Evolutionary conservation across 768 basidiomycete species (phyloP).

Genomic region (Lactarius hengduanensis): DNA sequence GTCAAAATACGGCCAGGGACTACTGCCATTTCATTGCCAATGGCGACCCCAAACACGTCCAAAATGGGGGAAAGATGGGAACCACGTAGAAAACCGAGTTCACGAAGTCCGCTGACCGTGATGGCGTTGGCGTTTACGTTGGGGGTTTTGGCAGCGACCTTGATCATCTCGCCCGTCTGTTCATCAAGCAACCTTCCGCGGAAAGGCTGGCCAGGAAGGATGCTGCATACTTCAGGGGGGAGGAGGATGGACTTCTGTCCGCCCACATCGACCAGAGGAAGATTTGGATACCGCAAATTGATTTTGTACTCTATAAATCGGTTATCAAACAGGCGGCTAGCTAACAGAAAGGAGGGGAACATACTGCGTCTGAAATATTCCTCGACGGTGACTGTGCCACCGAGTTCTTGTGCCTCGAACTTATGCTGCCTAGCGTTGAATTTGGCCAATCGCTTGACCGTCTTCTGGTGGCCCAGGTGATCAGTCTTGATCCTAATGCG

Average conservation of each 20-base stretch:
- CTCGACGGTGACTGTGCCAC: slow-evolving; percentile 44
- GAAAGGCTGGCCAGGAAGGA: slow-evolving; percentile 43
- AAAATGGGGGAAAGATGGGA: slow-evolving; percentile 37
- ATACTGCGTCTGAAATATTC: slow-evolving; percentile 48
- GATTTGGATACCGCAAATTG: slow-evolving; percentile 37
- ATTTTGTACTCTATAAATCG: slow-evolving; percentile 43
- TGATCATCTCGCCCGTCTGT: slow-evolving; percentile 54
- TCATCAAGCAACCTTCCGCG: slow-evolving; percentile 54
- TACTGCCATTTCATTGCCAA: slow-evolving; percentile 52
- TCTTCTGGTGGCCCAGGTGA: slow-evolving; percentile 76
- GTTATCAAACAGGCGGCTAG: slow-evolving; percentile 3
- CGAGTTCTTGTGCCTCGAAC: slow-evolving; percentile 43
- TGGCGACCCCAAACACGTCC: slow-evolving; percentile 44
- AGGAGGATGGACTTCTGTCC: slow-evolving; percentile 43
- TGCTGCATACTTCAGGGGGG: slow-evolving; percentile 50
- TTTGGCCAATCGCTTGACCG: slow-evolving; percentile 55
- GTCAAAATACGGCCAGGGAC: slow-evolving; percentile 54
- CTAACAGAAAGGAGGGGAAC: slow-evolving; percentile 20
- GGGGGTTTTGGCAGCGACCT: slow-evolving; percentile 47
- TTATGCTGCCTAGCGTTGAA: slow-evolving; percentile 40
- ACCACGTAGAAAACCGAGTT: slow-evolving; percentile 42
- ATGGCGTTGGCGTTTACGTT: slow-evolving; percentile 50
- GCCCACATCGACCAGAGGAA: slow-evolving; percentile 51
- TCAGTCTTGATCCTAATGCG: slow-evolving; percentile 63
- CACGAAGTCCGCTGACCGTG: slow-evolving; percentile 41